Conservation (phyloP, 2,329 filamentous ascomycete genomes). For the Aspergillus costaricaensis region DNA sequence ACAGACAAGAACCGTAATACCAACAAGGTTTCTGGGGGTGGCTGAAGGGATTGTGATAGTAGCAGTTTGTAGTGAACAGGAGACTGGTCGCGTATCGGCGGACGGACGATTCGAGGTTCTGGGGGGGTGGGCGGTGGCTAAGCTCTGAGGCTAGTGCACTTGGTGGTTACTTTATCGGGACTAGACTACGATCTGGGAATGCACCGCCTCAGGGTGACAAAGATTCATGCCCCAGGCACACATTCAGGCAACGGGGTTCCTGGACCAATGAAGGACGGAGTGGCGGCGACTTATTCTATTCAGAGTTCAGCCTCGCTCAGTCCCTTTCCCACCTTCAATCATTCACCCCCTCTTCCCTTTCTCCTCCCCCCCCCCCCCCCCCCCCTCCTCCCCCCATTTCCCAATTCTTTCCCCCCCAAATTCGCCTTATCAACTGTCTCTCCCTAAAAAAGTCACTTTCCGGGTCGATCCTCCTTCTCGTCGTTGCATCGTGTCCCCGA, state of each 20-base stretch:
- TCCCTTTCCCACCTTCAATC: not conserved
- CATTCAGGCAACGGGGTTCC: constrained; percentile 16
- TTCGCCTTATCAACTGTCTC: constrained; percentile 13
- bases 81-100: constrained; percentile 13
- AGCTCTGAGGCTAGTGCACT: constrained; percentile 9
- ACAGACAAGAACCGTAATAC: not conserved
- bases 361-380: not conserved
- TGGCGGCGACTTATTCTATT: not conserved
- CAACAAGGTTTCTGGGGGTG: constrained; percentile 1
- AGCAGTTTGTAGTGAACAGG: constrained; percentile 13
- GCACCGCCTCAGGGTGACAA: constrained; percentile 13
- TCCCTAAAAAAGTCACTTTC: constrained; percentile 2
- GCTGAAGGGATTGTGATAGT: not conserved
- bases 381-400: constrained; percentile 19
- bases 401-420: constrained; percentile 10
- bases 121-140: constrained; percentile 9
- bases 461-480: constrained; percentile 13
- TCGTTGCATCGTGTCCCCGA: not conserved
- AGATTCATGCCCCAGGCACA: constrained; percentile 8
- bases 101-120: not conserved
- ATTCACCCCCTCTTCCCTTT: not conserved
- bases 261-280: constrained; percentile 17
- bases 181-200: not conserved
- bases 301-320: constrained; percentile 1
- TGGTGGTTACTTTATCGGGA: not conserved